These are phyloP conservation scores for Zizania palustris DNA, from an alignment of 202 grass and related monocot species.

Conservation along the genomic window DNA sequence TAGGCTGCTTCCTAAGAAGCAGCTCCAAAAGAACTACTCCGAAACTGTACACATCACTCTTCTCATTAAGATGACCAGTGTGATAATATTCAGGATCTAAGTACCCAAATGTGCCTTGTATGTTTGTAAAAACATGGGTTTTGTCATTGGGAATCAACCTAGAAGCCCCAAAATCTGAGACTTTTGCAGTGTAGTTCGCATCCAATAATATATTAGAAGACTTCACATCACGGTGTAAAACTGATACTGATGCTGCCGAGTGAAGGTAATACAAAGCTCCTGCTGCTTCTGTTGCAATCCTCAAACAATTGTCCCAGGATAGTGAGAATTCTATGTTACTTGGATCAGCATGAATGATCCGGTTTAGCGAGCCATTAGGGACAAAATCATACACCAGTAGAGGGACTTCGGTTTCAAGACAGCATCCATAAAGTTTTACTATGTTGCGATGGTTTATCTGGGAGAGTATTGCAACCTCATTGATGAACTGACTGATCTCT, in stretches of 20 bases:
- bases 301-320: no score
- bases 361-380: no score
- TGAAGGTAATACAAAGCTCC: slow-evolving; percentile 34
- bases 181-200: slow-evolving; percentile 36
- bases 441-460: slow-evolving; percentile 41
- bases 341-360: no score
- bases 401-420: no score
- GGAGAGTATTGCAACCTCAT: slow-evolving; percentile 50
- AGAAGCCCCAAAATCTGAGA: slow-evolving; percentile 46
- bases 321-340: no score
- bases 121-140: slow-evolving; percentile 41
- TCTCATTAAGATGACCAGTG: slow-evolving; percentile 28
- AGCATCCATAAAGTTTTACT: no score
- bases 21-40: slow-evolving; percentile 41
- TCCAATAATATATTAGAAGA: slow-evolving; percentile 48
- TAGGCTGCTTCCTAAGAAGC: slow-evolving; percentile 29
- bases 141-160: background rate
- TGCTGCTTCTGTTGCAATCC: slow-evolving; percentile 15
- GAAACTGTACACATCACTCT: slow-evolving; percentile 49
- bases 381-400: no score
- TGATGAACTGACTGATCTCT: slow-evolving; percentile 50
- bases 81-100: slow-evolving; percentile 4
- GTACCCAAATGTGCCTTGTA: slow-evolving; percentile 47
- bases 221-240: slow-evolving; percentile 28
- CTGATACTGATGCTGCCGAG: slow-evolving; percentile 26